Evolutionary conservation across 495 filamentous ascomycete species (phyloP), one percentile per base, ranked within the genome.

Genomic region (Endocarpon pusillum): DNA sequence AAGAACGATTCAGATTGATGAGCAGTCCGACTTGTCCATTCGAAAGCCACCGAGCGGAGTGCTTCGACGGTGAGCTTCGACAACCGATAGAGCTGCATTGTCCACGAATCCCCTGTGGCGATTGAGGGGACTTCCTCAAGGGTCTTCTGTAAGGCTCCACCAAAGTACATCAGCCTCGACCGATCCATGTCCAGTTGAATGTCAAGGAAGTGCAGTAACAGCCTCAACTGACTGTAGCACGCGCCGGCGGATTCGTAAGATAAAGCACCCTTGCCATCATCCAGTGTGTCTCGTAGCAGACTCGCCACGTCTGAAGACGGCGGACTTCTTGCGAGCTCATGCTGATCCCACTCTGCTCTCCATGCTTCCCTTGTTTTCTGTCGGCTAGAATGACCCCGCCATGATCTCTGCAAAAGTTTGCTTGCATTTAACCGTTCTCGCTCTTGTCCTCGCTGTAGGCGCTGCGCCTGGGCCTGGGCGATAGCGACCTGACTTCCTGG

Each of bases 401-500:
- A 97, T 53, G 66, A 57, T 39, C 73, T 69, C 51, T 97, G 89
- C 41, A 96, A 66, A 28, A 59, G 61, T 41, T 69, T 76, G 21
- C 72, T 67, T 18, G 87, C 82, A 46, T 75, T 77, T 19, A 86
- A 60, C 29, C 74, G 70, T 14, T 82, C 75, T 41, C 86, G 67
- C 48, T 96, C 83, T 20, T 71, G 79, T 43, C 94, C 81, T 47
- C 89, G 70, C 36, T 72, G 60, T 38, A 71, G 47, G 21, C 89
- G 75, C 45, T 94, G 83, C 40, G 81, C 76, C 45, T 93, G 81
- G 15, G 89, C 91, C 41, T 78, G 70, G 18, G 78, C 78, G 10
- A 96, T 66, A 0, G 87, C 77, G 46, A 74, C 75, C 38, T 82
- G 80, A 3, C 73, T 63, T 14, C 77, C 78, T n/a, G n/a, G n/a